phyloP scores from a whole-genome alignment of 805 yeast genomes.

The Lipomyces yamadae region DNA sequence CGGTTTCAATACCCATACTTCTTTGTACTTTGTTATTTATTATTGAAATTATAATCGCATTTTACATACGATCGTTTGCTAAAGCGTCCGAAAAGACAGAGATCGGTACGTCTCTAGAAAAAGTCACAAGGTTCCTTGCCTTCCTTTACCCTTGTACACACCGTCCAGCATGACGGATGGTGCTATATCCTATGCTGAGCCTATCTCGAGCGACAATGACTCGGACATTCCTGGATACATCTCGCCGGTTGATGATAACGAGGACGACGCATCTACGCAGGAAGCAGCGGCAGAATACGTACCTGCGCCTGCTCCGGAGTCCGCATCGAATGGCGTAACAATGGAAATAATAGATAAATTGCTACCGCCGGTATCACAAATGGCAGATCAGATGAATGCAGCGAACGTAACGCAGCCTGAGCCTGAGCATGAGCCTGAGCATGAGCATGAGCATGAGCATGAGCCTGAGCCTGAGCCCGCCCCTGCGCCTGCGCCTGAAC shows the following conservation, averaged over 20 bases:
- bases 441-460: neutral
- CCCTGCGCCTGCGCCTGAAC: neutral
- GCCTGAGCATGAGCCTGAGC: neutral
- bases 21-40: neutral
- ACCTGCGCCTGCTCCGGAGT: neutral
- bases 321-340: neutral
- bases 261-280: neutral
- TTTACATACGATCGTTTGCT: conserved; percentile 1
- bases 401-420: neutral
- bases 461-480: neutral
- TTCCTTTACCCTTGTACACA: neutral
- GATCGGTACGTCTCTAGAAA: neutral
- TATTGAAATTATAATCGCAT: neutral
- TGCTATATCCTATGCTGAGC: conserved; percentile 1
- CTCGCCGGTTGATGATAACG: conserved; percentile 2
- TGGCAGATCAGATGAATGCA: neutral
- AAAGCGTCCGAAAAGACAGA: neutral
- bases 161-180: conserved; percentile 1
- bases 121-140: neutral
- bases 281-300: neutral
- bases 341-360: neutral
- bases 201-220: neutral
- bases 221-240: neutral
- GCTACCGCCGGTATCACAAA: neutral
- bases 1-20: conserved; percentile 3